Conservation (phyloP, 495 filamentous ascomycete species). For the Saxispiralis lemnorum region DNA sequence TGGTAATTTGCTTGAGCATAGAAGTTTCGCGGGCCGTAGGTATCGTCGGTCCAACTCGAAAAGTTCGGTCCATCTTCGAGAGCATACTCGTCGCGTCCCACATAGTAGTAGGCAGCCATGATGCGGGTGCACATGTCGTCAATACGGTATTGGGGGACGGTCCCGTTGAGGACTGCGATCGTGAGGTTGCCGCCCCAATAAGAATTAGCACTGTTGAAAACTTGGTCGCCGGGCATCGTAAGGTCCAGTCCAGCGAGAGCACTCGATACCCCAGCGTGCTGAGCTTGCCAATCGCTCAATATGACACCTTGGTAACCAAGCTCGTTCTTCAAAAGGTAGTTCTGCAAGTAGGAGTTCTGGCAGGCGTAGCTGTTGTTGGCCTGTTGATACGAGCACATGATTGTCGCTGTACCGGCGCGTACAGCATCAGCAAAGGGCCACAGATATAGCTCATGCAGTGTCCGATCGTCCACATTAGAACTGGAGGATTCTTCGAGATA, state of each 20-base stretch:
- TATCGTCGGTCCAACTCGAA: constrained; percentile 66
- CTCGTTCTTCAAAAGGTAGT: constrained; percentile 76
- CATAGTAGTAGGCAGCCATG: constrained; percentile 85
- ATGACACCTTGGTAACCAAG: constrained; percentile 84
- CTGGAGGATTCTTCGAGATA: constrained; percentile 25
- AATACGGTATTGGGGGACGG: constrained; percentile 73
- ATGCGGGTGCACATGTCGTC: constrained; percentile 89
- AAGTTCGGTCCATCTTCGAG: constrained; percentile 54
- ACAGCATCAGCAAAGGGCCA: constrained; percentile 60
- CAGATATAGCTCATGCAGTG: constrained; percentile 86
- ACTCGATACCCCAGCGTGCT: constrained; percentile 62
- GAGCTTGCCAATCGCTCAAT: constrained; percentile 60
- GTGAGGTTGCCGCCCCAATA: constrained; percentile 85
- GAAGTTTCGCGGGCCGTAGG: constrained; percentile 50
- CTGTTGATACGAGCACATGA: constrained; percentile 90
- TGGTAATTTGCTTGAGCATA: constrained; percentile 40
- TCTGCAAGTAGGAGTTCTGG: constrained; percentile 55
- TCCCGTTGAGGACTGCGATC: constrained; percentile 72
- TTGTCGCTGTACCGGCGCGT: constrained; percentile 24
- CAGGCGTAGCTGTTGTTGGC: constrained; percentile 56
- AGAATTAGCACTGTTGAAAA: constrained; percentile 51
- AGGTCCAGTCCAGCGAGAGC: constrained; percentile 82
- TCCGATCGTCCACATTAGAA: constrained; percentile 80
- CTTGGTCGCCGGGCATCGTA: constrained; percentile 82
- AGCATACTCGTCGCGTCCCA: constrained; percentile 46